Evolutionary conservation across 2,329 filamentous ascomycete genomes (phyloP).

Genomic region (Fusarium vanettenii): DNA sequence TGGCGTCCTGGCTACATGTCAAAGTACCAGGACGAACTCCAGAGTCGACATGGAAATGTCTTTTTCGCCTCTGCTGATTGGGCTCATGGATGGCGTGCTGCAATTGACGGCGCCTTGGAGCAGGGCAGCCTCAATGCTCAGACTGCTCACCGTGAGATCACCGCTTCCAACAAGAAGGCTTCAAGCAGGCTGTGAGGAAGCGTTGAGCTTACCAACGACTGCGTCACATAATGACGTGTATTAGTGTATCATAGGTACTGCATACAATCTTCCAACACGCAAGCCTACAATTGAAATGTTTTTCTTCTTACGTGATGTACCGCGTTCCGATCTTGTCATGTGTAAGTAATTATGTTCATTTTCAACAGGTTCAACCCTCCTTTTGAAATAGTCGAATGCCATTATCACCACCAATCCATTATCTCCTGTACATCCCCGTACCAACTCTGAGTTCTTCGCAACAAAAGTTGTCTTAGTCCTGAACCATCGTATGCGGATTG

Average conservation of each 20-base stretch:
- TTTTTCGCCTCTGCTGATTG: constrained; percentile 43
- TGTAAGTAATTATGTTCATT: background rate
- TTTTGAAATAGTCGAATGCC: background rate
- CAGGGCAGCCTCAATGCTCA: constrained; percentile 20
- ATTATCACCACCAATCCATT: background rate
- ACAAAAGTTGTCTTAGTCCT: too few relatives aligned
- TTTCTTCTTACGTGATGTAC: background rate
- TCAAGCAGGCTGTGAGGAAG: background rate
- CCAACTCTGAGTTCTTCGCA: background rate
- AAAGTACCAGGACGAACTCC: constrained; percentile 42
- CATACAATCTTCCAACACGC: background rate
- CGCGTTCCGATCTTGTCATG: background rate
- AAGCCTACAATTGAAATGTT: background rate
- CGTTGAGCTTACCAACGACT: too few relatives aligned
- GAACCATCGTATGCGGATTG: too few relatives aligned
- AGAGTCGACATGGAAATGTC: constrained; percentile 41
- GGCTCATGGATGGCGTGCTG: constrained; percentile 44
- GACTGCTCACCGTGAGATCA: background rate
- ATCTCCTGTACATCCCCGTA: background rate
- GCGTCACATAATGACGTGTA: background rate
- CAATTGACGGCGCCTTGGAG: constrained; percentile 46
- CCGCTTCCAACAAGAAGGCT: background rate
- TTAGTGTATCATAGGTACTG: background rate
- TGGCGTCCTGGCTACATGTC: constrained; percentile 38
- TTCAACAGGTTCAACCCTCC: fast-evolving